Conservation (phyloP, 441 rosid species). For the Syzygium malaccense region DNA sequence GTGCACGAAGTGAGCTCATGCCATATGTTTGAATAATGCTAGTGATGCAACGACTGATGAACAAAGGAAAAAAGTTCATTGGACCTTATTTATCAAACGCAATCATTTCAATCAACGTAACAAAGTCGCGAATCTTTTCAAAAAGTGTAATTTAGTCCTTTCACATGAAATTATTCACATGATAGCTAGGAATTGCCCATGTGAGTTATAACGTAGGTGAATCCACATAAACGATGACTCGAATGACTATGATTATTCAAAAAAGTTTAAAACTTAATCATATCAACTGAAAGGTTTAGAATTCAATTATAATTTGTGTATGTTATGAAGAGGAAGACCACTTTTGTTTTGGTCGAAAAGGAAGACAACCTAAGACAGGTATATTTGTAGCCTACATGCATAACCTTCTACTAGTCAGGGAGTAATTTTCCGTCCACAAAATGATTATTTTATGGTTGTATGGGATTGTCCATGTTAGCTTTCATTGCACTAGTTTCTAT, state of each 20-base stretch:
- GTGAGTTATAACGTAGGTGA: neutral
- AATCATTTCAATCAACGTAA: neutral
- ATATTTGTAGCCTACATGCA: neutral
- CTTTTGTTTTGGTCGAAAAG: neutral
- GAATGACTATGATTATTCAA: neutral
- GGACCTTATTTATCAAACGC: neutral
- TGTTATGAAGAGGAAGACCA: neutral
- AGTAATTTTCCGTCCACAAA: neutral
- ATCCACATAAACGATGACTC: accelerated
- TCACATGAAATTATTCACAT: neutral
- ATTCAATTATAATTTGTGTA: neutral
- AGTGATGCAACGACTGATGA: neutral
- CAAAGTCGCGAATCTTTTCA: neutral
- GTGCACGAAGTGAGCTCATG: neutral
- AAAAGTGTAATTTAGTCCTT: neutral
- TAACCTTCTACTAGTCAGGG: neutral
- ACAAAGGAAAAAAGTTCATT: neutral
- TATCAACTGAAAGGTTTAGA: neutral
- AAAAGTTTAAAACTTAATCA: neutral
- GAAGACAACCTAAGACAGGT: neutral
- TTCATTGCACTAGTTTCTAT: neutral
- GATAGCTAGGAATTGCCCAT: neutral
- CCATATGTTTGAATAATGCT: neutral
- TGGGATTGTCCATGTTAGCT: neutral
- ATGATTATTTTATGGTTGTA: neutral